Base-by-base conservation (phyloP, 2,329 filamentous ascomycete species). In the Talaromyces sp. region DNA sequence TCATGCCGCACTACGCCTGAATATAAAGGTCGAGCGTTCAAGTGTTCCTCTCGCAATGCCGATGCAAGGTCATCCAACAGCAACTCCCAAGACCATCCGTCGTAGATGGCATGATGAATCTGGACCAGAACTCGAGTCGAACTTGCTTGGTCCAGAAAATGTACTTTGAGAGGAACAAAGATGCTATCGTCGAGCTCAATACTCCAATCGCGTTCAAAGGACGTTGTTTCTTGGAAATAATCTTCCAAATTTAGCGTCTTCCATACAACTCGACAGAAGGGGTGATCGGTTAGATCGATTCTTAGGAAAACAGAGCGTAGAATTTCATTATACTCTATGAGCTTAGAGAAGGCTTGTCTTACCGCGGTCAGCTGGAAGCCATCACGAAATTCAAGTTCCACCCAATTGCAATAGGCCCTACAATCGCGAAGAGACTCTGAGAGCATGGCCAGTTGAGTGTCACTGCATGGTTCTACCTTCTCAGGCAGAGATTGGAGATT, bases 21-120 rank as follows among this genome's bases (percentile, higher is more conserved):
- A 66, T 90, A 96, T 27, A 86, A 80, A 0, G 85, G 84, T 29
- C 87, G 80, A 1, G 66, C 49, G 0, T 63, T 64, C 14, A 69
- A 41, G 0, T 66, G n/a, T 2, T 68, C 58, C 8, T 70, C 71
- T 19, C 65, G 61, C 69, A 89, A 67, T 1, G 89, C 65, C 0
- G 67, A 68, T 4, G 82, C 79, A 4, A 96, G 75, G 70, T 96
- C 91, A 27, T 82, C 77, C 14, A 90, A 70, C 0, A 96, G 74
- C 31, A 93, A 78, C 56, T 96, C 89, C 69, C 92, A 82, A 0
- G 91, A 93, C 93, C 93, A 97, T n/a, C 92, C 93, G 72, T 97
- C 93, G 69, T 96, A 97, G 0, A 96, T 72, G 0, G 90, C 86
- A 73, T 97, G 93, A 70, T 96, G 92, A 0, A 96, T 78, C 13